Evolutionary conservation across 495 filamentous ascomycete genomes (phyloP).

Genomic region (Stereocaulon alpinum): DNA sequence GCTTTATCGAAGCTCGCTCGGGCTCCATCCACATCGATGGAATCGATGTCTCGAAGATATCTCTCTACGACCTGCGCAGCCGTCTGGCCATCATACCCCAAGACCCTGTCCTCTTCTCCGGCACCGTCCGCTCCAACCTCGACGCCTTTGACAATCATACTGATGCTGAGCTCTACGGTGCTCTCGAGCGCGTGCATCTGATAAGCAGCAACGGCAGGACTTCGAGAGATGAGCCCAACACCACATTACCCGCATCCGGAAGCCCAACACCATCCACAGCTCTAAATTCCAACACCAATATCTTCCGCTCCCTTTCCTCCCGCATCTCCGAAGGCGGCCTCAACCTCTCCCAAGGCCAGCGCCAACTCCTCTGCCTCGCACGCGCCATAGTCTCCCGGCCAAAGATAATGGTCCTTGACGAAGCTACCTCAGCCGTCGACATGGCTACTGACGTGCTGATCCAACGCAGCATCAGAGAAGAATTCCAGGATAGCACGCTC

Average conservation of each 20-base stretch:
- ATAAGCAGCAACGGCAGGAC: slow-evolving; percentile 30
- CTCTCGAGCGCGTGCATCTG: slow-evolving; percentile 67
- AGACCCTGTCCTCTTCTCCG: slow-evolving; percentile 79
- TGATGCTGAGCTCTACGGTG: slow-evolving; percentile 63
- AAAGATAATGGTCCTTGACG: slow-evolving; percentile 81
- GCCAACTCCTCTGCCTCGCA: slow-evolving; percentile 80
- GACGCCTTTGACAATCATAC: slow-evolving; percentile 68
- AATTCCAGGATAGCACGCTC: slow-evolving; percentile 66
- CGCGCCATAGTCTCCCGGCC: slow-evolving; percentile 72
- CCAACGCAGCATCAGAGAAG: slow-evolving; percentile 69
- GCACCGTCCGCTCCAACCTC: slow-evolving; percentile 72
- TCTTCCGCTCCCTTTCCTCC: slow-evolving; percentile 49
- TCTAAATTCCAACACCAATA: slow-evolving; percentile 46
- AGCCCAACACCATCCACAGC: slow-evolving; percentile 20
- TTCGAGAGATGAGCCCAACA: slow-evolving; percentile 27
- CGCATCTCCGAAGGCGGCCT: slow-evolving; percentile 64
- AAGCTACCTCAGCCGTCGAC: slow-evolving; percentile 83
- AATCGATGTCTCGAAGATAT: slow-evolving; percentile 64
- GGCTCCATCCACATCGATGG: slow-evolving; percentile 69
- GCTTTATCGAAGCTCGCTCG: slow-evolving; percentile 63
- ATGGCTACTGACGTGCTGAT: slow-evolving; percentile 77
- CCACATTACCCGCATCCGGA: slow-evolving; percentile 22
- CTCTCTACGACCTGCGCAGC: slow-evolving; percentile 60
- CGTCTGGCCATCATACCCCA: slow-evolving; percentile 78
- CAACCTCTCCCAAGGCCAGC: slow-evolving; percentile 79